A percentile compares a stretch with the other conserved stretches of the same genome.
phyloP scores from a whole-genome alignment of 2,329 filamentous ascomycete species.

The Trichoderma simmonsii region DNA sequence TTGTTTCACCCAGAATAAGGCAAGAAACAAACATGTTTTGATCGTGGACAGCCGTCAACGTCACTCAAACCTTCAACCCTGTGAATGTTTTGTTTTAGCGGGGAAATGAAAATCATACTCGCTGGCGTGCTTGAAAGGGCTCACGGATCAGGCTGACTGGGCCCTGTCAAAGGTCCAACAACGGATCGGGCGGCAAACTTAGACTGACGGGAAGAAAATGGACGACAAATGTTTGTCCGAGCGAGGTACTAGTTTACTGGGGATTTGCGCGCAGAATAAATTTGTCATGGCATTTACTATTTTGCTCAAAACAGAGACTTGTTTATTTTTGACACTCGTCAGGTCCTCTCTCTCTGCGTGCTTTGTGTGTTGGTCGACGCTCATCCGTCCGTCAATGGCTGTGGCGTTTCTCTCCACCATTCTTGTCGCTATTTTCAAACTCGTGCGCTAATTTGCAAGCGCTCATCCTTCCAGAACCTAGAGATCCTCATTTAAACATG shows the following conservation, averaged over 20 bases:
- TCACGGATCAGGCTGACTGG: not conserved
- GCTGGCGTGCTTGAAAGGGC: not conserved
- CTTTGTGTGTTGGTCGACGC: not conserved
- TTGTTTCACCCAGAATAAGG: not conserved
- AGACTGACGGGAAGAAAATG: not conserved
- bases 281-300: not conserved
- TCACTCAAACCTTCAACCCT: not conserved
- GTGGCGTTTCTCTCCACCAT: not conserved
- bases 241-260: not conserved
- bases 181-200: constrained; percentile 6
- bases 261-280: not conserved
- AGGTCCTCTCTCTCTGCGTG: not conserved
- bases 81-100: constrained; percentile 1
- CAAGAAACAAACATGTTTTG: not conserved
- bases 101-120: not conserved
- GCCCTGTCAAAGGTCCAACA: not conserved
- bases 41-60: not conserved
- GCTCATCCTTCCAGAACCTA: not conserved
- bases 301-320: not conserved
- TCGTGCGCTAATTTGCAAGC: not conserved
- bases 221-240: not conserved
- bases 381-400: not conserved
- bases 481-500: not conserved
- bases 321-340: not conserved
- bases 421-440: not conserved